phyloP scores from a whole-genome alignment of 352 stramenopile species.

The Phytophthora cactorum region DNA sequence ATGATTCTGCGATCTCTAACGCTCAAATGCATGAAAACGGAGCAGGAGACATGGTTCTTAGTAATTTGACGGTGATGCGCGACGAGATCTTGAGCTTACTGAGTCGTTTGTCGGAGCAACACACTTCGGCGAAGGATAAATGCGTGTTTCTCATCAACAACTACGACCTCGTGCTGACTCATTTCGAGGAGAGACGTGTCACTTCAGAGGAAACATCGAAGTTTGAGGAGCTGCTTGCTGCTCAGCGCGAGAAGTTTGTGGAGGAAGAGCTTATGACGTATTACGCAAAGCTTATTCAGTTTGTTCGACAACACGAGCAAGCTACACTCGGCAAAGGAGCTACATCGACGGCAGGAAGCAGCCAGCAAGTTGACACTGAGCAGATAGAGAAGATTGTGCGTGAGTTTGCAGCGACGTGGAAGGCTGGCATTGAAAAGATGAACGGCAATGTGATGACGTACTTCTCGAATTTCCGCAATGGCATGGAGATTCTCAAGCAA shows the following conservation, averaged over 20 bases:
- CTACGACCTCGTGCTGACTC: constrained; percentile 95
- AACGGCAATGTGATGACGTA: constrained; percentile 98
- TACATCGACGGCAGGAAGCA: constrained; percentile 17
- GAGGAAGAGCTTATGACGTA: constrained; percentile 95
- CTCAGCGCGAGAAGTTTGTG: constrained; percentile 96
- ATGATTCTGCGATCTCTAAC: constrained; percentile 55
- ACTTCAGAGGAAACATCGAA: constrained; percentile 94
- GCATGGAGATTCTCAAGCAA: constrained; percentile 99
- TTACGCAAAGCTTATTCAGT: constrained; percentile 97
- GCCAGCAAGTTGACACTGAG: constrained; percentile 79
- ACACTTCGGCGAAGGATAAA: constrained; percentile 93
- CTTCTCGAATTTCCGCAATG: constrained; percentile 98
- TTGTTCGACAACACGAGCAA: constrained; percentile 96
- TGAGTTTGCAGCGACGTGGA: constrained; percentile 97
- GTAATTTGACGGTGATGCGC: constrained; percentile 88
- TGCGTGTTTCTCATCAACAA: constrained; percentile 99
- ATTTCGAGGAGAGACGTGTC: constrained; percentile 96
- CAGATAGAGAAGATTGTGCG: constrained; percentile 95
- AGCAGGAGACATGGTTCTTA: constrained; percentile 94
- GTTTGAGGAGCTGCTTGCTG: constrained; percentile 94
- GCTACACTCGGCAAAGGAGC: constrained; percentile 53
- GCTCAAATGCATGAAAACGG: constrained; percentile 85
- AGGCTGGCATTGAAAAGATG: constrained; percentile 96
- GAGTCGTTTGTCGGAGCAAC: constrained; percentile 90
- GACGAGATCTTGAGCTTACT: constrained; percentile 85